phyloP scores from a whole-genome alignment of 805 yeast genomes.

The Candida taoyuanica region DNA sequence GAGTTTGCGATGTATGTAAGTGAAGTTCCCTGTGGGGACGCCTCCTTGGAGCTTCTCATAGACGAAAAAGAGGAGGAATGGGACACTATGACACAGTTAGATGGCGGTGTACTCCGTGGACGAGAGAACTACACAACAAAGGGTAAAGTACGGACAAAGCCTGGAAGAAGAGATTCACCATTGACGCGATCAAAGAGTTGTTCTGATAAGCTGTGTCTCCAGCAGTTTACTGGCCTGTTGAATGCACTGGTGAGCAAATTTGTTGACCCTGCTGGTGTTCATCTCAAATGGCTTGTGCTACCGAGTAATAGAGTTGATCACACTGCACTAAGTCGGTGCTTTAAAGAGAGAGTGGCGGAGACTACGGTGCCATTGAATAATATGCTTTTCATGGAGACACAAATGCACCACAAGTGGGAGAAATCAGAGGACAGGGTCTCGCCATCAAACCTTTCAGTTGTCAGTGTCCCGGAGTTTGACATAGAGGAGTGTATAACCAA shows the following conservation, averaged over 20 bases:
- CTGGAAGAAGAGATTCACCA: constrained; percentile 81
- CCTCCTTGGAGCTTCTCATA: constrained; percentile 50
- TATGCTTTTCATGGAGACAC: constrained; percentile 8
- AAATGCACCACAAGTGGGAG: constrained; percentile 13
- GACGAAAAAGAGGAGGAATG: constrained; percentile 28
- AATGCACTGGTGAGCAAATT: constrained; percentile 40
- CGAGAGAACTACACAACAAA: constrained; percentile 48
- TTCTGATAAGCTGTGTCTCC: constrained; percentile 72
- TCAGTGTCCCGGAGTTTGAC: constrained; percentile 22
- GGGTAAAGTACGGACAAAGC: constrained; percentile 84
- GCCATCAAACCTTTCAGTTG: constrained; percentile 28
- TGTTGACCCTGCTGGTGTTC: constrained; percentile 32
- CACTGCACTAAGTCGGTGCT: constrained; percentile 16
- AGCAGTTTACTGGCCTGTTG: constrained; percentile 53
- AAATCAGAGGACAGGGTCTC: constrained; percentile 3
- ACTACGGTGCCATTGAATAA: background rate
- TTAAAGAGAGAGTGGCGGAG: constrained; percentile 12
- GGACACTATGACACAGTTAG: constrained; percentile 13
- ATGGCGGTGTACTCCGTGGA: constrained; percentile 47
- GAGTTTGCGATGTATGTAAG: constrained; percentile 59
- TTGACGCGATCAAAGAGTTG: constrained; percentile 78
- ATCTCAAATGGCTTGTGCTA: constrained; percentile 46
- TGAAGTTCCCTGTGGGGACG: constrained; percentile 90
- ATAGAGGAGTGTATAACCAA: constrained; percentile 38
- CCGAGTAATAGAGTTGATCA: constrained; percentile 31